These are phyloP conservation scores for Breviolum minutum DNA, from an alignment of 73 alveolate genomes.

Conservation along the genomic window DNA sequence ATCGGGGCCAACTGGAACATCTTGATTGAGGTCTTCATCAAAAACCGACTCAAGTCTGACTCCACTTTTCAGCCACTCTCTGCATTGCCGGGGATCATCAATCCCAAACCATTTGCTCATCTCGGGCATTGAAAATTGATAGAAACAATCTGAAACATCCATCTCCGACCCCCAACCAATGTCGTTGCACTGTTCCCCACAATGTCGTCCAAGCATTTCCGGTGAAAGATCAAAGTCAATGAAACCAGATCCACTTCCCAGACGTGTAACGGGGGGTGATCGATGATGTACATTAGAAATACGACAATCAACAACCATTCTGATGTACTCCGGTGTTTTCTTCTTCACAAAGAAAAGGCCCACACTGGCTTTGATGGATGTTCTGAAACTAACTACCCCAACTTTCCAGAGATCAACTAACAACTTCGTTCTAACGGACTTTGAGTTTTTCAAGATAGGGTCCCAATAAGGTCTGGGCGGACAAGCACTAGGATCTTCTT, in stretches of 20 bases:
- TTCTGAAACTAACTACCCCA: background rate
- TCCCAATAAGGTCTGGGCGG: constrained; percentile 3
- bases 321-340: background rate
- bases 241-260: background rate
- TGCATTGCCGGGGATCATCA: background rate
- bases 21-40: background rate
- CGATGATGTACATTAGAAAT: background rate
- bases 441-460: background rate
- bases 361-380: background rate
- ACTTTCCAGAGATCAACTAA: background rate
- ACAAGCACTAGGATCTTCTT: background rate
- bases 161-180: background rate
- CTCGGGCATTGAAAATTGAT: background rate
- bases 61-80: background rate
- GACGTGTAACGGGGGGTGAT: background rate
- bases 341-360: constrained; percentile 1
- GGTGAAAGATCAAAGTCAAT: background rate
- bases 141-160: background rate
- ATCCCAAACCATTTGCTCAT: background rate
- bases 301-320: background rate
- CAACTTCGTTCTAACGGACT: background rate
- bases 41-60: background rate
- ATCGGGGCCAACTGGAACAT: too few relatives aligned
- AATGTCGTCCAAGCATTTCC: background rate
- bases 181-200: background rate